Conservation (phyloP, 2,329 filamentous ascomycete genomes). For the Cercospora citrullina region DNA sequence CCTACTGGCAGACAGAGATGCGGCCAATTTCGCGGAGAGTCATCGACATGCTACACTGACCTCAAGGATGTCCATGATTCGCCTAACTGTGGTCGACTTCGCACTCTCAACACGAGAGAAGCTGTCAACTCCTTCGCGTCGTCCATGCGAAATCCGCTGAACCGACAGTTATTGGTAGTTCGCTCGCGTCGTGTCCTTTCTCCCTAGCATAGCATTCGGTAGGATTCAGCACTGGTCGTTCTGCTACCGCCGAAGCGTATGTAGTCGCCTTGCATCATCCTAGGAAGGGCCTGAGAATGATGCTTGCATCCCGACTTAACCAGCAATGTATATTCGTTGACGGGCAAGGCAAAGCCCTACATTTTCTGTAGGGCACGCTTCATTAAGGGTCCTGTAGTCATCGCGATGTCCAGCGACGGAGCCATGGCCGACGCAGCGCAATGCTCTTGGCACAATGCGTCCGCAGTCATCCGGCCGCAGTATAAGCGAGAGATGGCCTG, state of each 20-base stretch:
- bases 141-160: background rate
- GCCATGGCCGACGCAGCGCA: background rate
- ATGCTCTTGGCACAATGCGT: background rate
- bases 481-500: background rate
- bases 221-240: background rate
- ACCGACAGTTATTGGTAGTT: background rate
- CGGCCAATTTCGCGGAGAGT: background rate
- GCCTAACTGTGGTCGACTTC: no score
- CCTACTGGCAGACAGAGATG: background rate
- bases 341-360: background rate
- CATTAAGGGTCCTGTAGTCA: background rate
- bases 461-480: conserved; percentile 3
- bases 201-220: background rate
- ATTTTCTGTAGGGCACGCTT: background rate
- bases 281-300: background rate
- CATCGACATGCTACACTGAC: background rate
- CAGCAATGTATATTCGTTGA: background rate
- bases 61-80: no score
- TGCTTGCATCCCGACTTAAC: background rate
- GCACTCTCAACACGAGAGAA: no score
- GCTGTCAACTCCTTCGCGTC: no score
- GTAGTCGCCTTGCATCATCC: background rate
- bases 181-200: background rate
- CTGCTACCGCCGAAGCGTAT: no score
- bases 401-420: background rate